Percentiles rank a stretch among this genome's conserved stretches.
phyloP scores from a whole-genome alignment of 257 asterid genomes.

The Nicotiana benthamiana region DNA sequence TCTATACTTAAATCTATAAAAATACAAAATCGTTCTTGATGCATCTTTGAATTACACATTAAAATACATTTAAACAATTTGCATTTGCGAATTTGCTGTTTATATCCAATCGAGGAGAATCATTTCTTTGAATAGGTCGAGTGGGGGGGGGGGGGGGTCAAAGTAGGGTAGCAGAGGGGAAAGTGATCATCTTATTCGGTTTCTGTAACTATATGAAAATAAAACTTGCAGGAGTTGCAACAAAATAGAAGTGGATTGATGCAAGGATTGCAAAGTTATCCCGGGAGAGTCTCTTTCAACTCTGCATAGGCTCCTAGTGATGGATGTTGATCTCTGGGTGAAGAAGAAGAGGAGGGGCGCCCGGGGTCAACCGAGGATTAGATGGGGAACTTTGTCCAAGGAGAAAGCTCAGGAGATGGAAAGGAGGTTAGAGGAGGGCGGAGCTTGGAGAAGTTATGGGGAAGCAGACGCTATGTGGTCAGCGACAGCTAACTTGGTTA shows the following conservation, averaged over 20 bases:
- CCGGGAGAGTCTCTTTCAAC: too few relatives aligned
- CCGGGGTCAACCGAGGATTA: too few relatives aligned
- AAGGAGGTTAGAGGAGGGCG: too few relatives aligned
- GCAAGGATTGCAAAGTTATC: too few relatives aligned
- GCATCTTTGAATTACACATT: not conserved
- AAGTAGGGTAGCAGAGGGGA: not conserved
- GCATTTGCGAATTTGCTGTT: not conserved
- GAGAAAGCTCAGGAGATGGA: too few relatives aligned
- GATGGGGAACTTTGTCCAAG: too few relatives aligned
- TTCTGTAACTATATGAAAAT: not conserved
- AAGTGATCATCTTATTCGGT: not conserved
- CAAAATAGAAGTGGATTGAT: not conserved
- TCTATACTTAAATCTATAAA: not conserved
- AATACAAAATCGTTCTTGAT: not conserved
- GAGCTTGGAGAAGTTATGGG: too few relatives aligned
- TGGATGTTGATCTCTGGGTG: too few relatives aligned
- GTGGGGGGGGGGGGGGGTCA: not conserved
- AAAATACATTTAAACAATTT: not conserved
- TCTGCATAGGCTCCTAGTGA: too few relatives aligned
- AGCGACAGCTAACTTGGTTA: too few relatives aligned
- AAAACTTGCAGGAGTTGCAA: not conserved
- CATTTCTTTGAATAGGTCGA: not conserved
- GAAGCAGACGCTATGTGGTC: too few relatives aligned
- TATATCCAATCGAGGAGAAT: not conserved
- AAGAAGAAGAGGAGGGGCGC: too few relatives aligned